phyloP scores from a whole-genome alignment of 2,329 filamentous ascomycete genomes.

The Penicillium glabrum region DNA sequence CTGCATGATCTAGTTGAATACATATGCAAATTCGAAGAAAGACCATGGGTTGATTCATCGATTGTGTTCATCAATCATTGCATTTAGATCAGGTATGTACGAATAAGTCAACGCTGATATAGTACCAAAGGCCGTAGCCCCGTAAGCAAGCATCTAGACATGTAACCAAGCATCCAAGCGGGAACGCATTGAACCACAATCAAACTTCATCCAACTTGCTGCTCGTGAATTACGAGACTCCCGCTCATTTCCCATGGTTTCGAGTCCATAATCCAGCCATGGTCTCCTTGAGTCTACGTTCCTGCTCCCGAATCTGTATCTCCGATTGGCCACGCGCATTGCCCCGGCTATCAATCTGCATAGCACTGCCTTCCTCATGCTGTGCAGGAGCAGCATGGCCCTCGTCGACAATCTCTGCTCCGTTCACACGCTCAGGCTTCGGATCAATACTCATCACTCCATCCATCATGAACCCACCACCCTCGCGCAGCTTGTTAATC shows the following conservation, averaged over 20 bases:
- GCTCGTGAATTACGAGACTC: not conserved
- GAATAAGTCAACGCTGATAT: not conserved
- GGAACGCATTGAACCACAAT: not conserved
- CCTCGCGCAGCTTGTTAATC: conserved; percentile 66
- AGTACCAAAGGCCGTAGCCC: not conserved
- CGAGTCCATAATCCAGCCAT: conserved; percentile 58
- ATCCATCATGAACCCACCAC: conserved; percentile 63
- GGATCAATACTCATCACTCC: conserved; percentile 60
- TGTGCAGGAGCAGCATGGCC: conserved; percentile 6
- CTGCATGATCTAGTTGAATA: not conserved
- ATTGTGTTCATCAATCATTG: conserved; percentile 10
- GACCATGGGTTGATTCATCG: not conserved
- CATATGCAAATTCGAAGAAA: not conserved
- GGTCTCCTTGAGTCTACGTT: conserved; percentile 59
- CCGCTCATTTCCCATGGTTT: conserved; percentile 21
- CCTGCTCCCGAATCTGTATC: conserved; percentile 61
- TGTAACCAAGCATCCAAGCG: not conserved
- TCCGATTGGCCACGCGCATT: conserved; percentile 63
- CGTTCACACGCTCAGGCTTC: conserved; percentile 47
- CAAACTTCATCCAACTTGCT: not conserved
- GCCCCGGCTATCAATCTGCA: conserved; percentile 59
- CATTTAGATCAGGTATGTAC: conserved; percentile 7
- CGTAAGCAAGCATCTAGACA: not conserved
- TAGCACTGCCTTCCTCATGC: conserved; percentile 21
- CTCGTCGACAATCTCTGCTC: conserved; percentile 43